Base-by-base conservation (phyloP, 495 filamentous ascomycete species). In the Aspergillus coremiiformis region DNA sequence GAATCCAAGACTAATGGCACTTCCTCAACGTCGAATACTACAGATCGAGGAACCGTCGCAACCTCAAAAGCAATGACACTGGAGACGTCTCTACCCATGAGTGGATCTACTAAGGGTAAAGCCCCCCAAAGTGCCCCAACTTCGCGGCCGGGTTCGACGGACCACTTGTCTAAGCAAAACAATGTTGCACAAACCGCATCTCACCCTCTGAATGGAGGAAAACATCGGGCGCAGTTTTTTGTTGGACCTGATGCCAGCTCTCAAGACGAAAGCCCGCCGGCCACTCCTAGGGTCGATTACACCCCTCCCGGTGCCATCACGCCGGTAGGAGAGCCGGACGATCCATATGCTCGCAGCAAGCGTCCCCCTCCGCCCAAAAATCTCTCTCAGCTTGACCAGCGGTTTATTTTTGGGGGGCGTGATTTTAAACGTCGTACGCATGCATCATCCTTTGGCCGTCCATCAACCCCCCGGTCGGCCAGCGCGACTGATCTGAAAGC, bases 311-410 rank as follows among this genome's bases (percentile, higher is more conserved):
- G 74, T 20, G 83, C 89, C 15, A 86, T 87, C 53, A 90, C 88
- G 35, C 91, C 89, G 4, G 74, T 81, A 10, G 89, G 86, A 15
- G 90, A 95, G 29, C 81, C 72, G 21, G 87, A 95, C 65, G 90
- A 97, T 62, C 90, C 92, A 7, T 95, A 95, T 66, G 86, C 89
- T 14, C 85, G 88, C 50, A 84, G 79, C 61, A 91, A 85, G 60
- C 84, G 91, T 15, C 83, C 83, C 20, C 83, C 84, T 4, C 89
- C 88, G 57, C 69, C 81, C 20, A 83, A 80, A 53, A 83, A 85
- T 53, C 71, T 84, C 15, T 75, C 83, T 42, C 66, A 78, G 41
- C 84, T 96, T 37, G 92, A 97, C 59, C 75, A 85, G 20, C 79
- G 91, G 55, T 97, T 96, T 52, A 82, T 93, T 27, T 97, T 98